Evolutionary conservation across 352 stramenopile genomes (phyloP).

Genomic region (Globisporangium okanoganense): DNA sequence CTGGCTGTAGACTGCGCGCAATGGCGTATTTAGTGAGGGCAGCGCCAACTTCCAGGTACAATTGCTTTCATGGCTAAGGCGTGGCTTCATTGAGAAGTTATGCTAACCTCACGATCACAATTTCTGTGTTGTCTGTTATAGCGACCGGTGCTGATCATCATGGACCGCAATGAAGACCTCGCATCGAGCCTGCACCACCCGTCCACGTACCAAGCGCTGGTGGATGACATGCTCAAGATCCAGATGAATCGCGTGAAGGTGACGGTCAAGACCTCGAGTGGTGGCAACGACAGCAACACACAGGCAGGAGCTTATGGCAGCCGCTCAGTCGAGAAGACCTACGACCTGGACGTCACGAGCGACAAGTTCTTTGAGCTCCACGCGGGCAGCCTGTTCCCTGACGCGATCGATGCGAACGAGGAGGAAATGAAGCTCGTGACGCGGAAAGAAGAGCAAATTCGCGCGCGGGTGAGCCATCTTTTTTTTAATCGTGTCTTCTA

Average conservation of each 20-base stretch:
- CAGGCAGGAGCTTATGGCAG: constrained; percentile 12
- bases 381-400: constrained; percentile 69
- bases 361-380: constrained; percentile 84
- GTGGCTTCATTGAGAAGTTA: background rate
- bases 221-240: constrained; percentile 96
- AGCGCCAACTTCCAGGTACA: constrained; percentile 65
- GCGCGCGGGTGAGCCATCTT: constrained; percentile 35
- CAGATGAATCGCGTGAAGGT: constrained; percentile 96
- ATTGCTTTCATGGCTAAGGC: background rate
- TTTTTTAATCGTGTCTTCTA: background rate
- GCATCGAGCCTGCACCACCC: constrained; percentile 94
- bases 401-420: constrained; percentile 86
- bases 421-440: constrained; percentile 87
- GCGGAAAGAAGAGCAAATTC: constrained; percentile 83
- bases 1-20: constrained; percentile 41
- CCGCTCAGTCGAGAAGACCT: constrained; percentile 53
- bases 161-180: constrained; percentile 97
- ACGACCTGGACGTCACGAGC: constrained; percentile 77
- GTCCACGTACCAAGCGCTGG: constrained; percentile 91
- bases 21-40: constrained; percentile 62
- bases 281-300: constrained; percentile 5
- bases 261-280: constrained; percentile 52
- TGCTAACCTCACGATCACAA: background rate
- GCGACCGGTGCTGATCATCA: constrained; percentile 95
- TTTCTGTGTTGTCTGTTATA: constrained; percentile 18